These are phyloP conservation scores for Pulveroboletus sp. DNA, from an alignment of 768 basidiomycete species.

Conservation along the genomic window DNA sequence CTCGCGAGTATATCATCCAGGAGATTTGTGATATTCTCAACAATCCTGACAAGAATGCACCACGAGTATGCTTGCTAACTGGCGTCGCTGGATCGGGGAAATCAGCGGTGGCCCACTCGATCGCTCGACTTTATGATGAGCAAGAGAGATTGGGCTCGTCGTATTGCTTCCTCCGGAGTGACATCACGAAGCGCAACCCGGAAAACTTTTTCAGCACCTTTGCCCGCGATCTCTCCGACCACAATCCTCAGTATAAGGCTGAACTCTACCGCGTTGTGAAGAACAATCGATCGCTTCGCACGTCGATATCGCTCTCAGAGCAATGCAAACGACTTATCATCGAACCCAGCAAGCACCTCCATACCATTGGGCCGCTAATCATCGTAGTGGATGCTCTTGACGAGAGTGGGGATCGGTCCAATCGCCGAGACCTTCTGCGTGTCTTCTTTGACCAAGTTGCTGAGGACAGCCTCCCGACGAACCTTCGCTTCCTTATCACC, in stretches of 20 bases:
- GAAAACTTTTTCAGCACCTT: slow-evolving; percentile 32
- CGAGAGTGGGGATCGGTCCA: slow-evolving; percentile 17
- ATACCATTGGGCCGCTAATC: slow-evolving; percentile 28
- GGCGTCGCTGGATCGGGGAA: slow-evolving; percentile 30
- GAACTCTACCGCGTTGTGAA: slow-evolving; percentile 11
- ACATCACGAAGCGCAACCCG: slow-evolving; percentile 16
- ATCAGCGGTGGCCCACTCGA: slow-evolving; percentile 29
- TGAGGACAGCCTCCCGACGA: slow-evolving; percentile 14
- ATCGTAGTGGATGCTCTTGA: slow-evolving; percentile 36
- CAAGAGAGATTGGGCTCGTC: slow-evolving; percentile 30
- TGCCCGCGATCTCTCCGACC: slow-evolving; percentile 30
- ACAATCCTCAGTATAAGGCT: slow-evolving; percentile 23
- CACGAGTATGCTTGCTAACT: slow-evolving; percentile 25
- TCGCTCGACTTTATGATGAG: slow-evolving; percentile 24
- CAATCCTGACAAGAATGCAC: slow-evolving; percentile 6
- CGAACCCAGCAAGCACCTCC: slow-evolving; percentile 18
- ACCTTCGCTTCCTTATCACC: slow-evolving; percentile 26
- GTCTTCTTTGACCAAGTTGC: slow-evolving; percentile 11
- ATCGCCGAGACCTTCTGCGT: slow-evolving; percentile 20
- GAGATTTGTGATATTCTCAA: slow-evolving; percentile 18
- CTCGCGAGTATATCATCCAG: slow-evolving; percentile 13
- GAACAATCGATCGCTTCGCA: slow-evolving; percentile 22
- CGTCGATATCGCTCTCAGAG: slow-evolving; percentile 10
- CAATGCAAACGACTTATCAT: slow-evolving; percentile 30
- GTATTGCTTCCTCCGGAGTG: slow-evolving; percentile 24